A percentile compares a stretch with the other conserved stretches of the same genome.
Conservation (phyloP, 139 green algal species). For the Dunaliella sp. region DNA sequence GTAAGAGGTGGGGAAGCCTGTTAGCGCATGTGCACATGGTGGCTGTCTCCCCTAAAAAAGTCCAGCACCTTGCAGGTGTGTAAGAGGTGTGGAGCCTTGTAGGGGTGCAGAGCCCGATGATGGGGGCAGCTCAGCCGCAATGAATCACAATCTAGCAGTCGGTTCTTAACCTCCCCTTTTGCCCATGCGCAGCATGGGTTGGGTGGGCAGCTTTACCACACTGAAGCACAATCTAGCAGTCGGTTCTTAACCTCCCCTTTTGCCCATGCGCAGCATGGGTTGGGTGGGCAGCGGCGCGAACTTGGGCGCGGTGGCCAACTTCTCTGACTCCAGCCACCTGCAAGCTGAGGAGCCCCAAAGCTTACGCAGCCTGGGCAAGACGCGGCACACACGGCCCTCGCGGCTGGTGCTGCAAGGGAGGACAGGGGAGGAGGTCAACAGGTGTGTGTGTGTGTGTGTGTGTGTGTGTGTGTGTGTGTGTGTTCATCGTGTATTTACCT, state of each 20-base stretch:
- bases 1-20: too few relatives aligned
- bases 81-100: not conserved
- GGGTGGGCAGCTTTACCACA: too few relatives aligned
- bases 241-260: not conserved
- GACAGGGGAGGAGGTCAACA: conserved; percentile 16
- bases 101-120: not conserved
- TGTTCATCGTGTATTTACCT: too few relatives aligned
- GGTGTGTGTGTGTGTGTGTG: not conserved
- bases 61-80: too few relatives aligned
- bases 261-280: not conserved
- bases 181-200: not conserved
- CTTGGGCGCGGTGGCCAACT: not conserved
- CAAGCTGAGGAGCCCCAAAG: not conserved
- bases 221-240: too few relatives aligned
- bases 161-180: not conserved
- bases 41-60: too few relatives aligned
- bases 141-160: not conserved
- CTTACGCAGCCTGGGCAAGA: not conserved
- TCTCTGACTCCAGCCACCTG: too few relatives aligned
- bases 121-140: not conserved
- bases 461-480: too few relatives aligned
- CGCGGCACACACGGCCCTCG: not conserved
- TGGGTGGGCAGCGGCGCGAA: not conserved
- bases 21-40: too few relatives aligned
- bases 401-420: conserved; percentile 1